Evolutionary conservation across 768 basidiomycete genomes (phyloP).

Genomic region (Paxillus involutus): DNA sequence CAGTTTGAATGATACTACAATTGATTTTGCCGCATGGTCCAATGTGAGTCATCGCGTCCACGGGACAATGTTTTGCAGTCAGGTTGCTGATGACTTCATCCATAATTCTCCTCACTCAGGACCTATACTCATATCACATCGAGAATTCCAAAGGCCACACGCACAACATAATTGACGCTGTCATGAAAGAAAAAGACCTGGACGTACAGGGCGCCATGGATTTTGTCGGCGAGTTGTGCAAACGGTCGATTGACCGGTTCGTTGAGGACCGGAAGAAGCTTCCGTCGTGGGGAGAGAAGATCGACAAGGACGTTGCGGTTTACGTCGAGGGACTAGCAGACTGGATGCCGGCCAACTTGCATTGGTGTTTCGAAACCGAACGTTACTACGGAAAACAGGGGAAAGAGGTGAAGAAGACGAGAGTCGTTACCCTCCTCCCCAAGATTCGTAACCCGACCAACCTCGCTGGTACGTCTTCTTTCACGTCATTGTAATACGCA

Average conservation of each 20-base stretch:
- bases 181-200: slow-evolving; percentile 74
- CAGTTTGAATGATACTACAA: slow-evolving; percentile 70
- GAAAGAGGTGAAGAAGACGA: too few species aligned
- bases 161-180: slow-evolving; percentile 81
- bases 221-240: slow-evolving; percentile 75
- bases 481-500: too few species aligned
- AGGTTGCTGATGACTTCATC: slow-evolving; percentile 12
- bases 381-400: too few species aligned
- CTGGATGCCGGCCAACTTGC: slow-evolving; percentile 75
- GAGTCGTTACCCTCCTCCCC: too few species aligned
- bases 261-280: slow-evolving; percentile 41
- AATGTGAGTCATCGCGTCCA: slow-evolving; percentile 55
- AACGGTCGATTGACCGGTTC: slow-evolving; percentile 71
- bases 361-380: too few species aligned
- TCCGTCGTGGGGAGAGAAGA: slow-evolving; percentile 69
- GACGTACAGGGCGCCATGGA: slow-evolving; percentile 77
- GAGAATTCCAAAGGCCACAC: slow-evolving; percentile 85
- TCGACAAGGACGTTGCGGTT: slow-evolving; percentile 60
- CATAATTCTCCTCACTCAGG: slow-evolving; percentile 41
- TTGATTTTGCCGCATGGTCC: slow-evolving; percentile 84
- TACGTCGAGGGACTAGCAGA: slow-evolving; percentile 73
- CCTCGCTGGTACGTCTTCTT: too few species aligned
- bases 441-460: too few species aligned
- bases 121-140: slow-evolving; percentile 84
- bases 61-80: background rate